phyloP scores from a whole-genome alignment of 306 rosid genomes.

The Carpinus fangiana region DNA sequence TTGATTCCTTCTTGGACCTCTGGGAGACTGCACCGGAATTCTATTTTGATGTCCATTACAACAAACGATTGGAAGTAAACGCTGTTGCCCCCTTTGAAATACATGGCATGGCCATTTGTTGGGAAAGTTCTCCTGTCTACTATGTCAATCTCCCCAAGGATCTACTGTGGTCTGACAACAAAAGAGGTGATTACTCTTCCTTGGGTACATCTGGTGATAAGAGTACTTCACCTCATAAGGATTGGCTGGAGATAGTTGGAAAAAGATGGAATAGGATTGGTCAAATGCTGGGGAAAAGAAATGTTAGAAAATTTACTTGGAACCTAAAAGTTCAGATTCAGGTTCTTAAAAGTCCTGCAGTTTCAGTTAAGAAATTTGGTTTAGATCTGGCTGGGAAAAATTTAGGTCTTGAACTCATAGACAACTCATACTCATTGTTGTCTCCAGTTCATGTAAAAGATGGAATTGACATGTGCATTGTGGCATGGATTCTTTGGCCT shows the following conservation, averaged over 20 bases:
- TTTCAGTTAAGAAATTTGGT: constrained; percentile 73
- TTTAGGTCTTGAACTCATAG: constrained; percentile 55
- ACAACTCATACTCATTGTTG: constrained; percentile 58
- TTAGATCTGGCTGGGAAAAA: constrained; percentile 46
- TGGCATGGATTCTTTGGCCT: constrained; percentile 98
- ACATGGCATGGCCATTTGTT: constrained; percentile 87
- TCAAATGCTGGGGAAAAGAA: constrained; percentile 58
- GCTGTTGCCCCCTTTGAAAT: constrained; percentile 72
- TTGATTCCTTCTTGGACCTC: constrained; percentile 82
- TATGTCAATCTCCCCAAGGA: constrained; percentile 85
- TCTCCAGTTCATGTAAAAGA: constrained; percentile 52
- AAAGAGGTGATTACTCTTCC: constrained; percentile 37
- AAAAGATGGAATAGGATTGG: constrained; percentile 73
- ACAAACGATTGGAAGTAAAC: constrained; percentile 63
- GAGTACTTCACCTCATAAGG: constrained; percentile 46
- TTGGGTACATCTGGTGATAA: constrained; percentile 42
- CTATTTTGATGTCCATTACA: constrained; percentile 79
- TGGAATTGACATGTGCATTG: constrained; percentile 78
- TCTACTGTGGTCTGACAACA: constrained; percentile 55
- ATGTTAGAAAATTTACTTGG: constrained; percentile 77
- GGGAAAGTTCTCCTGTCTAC: constrained; percentile 87
- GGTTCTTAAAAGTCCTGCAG: constrained; percentile 71
- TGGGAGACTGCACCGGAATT: constrained; percentile 75
- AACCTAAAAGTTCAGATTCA: constrained; percentile 88
- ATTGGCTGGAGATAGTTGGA: constrained; percentile 49